Evolutionary conservation across 108 stramenopile genomes (phyloP).

Genomic region (Cyclotella kingstonii): DNA sequence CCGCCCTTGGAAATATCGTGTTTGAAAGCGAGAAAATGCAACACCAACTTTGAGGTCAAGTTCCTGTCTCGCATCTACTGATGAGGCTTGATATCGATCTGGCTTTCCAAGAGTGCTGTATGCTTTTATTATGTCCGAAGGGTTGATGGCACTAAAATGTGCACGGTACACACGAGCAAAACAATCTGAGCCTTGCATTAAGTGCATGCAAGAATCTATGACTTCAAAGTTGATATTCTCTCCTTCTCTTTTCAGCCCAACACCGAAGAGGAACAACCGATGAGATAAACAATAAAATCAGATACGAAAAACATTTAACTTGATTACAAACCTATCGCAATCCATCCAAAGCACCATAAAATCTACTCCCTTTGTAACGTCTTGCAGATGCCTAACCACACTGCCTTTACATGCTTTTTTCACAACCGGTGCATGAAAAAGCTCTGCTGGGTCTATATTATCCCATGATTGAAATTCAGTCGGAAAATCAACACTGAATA

Average conservation of each 20-base stretch:
- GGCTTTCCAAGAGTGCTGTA: constrained; percentile 82
- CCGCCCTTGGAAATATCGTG: constrained; percentile 85
- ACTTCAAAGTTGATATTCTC: constrained; percentile 98
- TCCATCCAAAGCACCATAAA: constrained; percentile 94
- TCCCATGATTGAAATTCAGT: constrained; percentile 88
- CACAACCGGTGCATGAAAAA: constrained; percentile 77
- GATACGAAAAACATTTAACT: too few relatives aligned
- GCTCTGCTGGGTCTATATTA: constrained; percentile 86
- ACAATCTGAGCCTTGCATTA: constrained; percentile 53
- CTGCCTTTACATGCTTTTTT: constrained; percentile 73
- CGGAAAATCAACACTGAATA: constrained; percentile 94
- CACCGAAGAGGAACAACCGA: too few relatives aligned
- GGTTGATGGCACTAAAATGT: constrained; percentile 94
- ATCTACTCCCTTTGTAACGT: constrained; percentile 65
- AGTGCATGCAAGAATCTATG: constrained; percentile 74
- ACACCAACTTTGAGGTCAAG: constrained; percentile 96
- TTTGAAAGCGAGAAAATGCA: constrained; percentile 95
- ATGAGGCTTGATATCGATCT: constrained; percentile 81
- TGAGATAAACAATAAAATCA: too few relatives aligned
- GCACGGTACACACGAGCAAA: constrained; percentile 91
- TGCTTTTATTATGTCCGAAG: constrained; percentile 87
- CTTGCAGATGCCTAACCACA: constrained; percentile 82
- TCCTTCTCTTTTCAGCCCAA: too few relatives aligned
- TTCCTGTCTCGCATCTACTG: constrained; percentile 95
- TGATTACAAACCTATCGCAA: too few relatives aligned